Conservation (phyloP, 495 filamentous ascomycete species). For the Penicillium canariense region DNA sequence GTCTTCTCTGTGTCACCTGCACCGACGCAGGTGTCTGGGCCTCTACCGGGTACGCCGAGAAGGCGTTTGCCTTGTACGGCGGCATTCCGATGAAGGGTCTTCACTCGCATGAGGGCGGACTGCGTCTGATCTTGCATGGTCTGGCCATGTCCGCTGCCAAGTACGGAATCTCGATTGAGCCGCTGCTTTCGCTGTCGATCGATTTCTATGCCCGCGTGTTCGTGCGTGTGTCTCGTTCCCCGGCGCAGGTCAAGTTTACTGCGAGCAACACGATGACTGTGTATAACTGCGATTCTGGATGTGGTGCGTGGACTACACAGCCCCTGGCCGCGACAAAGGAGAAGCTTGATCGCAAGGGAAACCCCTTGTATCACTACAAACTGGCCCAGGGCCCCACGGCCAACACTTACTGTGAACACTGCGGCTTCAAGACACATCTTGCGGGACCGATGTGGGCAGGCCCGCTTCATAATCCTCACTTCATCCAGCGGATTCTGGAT, state of each 20-base stretch:
- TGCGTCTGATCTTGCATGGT: slow-evolving; percentile 79
- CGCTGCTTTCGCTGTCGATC: slow-evolving; percentile 85
- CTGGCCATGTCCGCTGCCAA: slow-evolving; percentile 75
- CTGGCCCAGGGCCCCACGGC: slow-evolving; percentile 66
- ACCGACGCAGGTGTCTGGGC: slow-evolving; percentile 95
- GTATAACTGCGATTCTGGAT: slow-evolving; percentile 86
- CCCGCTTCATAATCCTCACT: slow-evolving; percentile 77
- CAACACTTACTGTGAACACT: slow-evolving; percentile 68
- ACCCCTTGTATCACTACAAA: slow-evolving; percentile 68
- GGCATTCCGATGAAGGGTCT: slow-evolving; percentile 79
- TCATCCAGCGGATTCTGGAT: slow-evolving; percentile 72
- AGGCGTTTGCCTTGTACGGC: slow-evolving; percentile 87
- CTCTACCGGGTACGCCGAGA: slow-evolving; percentile 88
- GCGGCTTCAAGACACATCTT: slow-evolving; percentile 80
- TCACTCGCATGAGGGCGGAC: slow-evolving; percentile 83
- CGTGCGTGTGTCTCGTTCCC: slow-evolving; percentile 73
- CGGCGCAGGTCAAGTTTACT: slow-evolving; percentile 81
- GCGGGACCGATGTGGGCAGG: slow-evolving; percentile 94
- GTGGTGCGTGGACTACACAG: slow-evolving; percentile 83
- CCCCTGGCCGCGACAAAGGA: slow-evolving; percentile 64
- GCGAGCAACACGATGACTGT: slow-evolving; percentile 89
- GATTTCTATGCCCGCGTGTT: slow-evolving; percentile 96
- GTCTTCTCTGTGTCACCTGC: slow-evolving; percentile 91
- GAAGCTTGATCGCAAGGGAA: slow-evolving; percentile 65
- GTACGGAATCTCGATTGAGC: slow-evolving; percentile 90